Base-by-base conservation (phyloP, 2,329 filamentous ascomycete species). In the Penicillium sp. region DNA sequence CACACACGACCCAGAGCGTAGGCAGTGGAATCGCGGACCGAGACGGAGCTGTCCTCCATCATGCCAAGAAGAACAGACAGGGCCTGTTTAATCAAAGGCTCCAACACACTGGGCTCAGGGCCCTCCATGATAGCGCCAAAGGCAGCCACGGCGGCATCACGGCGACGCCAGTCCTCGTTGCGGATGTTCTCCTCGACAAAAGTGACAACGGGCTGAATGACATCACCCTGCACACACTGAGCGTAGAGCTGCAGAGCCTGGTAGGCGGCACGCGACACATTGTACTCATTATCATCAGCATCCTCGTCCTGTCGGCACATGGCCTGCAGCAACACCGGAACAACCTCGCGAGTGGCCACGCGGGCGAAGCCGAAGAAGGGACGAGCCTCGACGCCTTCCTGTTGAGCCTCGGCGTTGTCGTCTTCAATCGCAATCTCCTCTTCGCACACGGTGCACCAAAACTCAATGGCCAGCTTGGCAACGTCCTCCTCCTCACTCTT, bases 381-480 rank as follows among this genome's bases (percentile, higher is more conserved):
- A 50, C 93, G 85, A 74, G 92, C 82, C 72, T 95, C 88, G 49
- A 86, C 83, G 65, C 83, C 89, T 64, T 95, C 89, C 33, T 79
- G 76, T 59, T 80, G 77, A 44, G 81, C 78, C 73, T 88, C 84
- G 58, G 84, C 81, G 71, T 98, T 98, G 72, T 98, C 93, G 66
- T 98, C 93, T 68, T 98, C 93, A 64, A 98, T 97, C 57, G 87
- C 87, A 63, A 96, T 92, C 73, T 98, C 93, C 75, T 98, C 93
- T 71, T 98, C 93, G 72, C 93, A 98, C 42, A 98, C 93, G n/a
- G 93, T 96, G 78, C 92, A 97, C 93, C 93, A 98, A 77, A 98
- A 98, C 71, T 98, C 93, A 59, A 98, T 90, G 32, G 93, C 93
- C 49, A 98, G 81, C 80, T 98, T 98, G 55, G 93, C 88, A 46